Base-by-base conservation (phyloP, 129 eudicot species). In the Centaurea solstitialis region DNA sequence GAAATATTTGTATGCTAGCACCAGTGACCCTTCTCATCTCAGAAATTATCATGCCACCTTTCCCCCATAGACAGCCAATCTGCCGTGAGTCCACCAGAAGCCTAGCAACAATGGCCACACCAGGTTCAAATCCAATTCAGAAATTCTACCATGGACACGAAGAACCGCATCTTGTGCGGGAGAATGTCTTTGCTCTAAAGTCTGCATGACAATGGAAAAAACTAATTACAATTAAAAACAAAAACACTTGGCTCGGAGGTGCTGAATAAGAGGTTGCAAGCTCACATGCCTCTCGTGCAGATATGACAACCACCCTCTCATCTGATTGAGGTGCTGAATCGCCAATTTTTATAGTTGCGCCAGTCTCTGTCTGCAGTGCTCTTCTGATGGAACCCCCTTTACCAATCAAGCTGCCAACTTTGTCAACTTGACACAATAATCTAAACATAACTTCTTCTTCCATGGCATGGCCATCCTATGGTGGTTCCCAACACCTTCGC, bases 261-360 rank as follows among this genome's bases (percentile, higher is more conserved):
- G 18, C 5, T 23, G 8, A 59, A 24, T 20, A n/a, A 80, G 40
- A 76, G 73, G 23, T 38, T 61, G 76, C 70, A 67, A 86, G 82
- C 73, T 78, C 86, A 89, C 92, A 75, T 86, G 85, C 93, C 93
- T 89, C 93, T 76, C 86, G 84, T 84, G 93, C 87, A 70, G 90
- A 89, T 87, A 89, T 81, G 24, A 86, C 80, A 81, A 84, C 90
- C 67, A 89, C 80, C 18, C 85, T 80, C 17, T 89, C 93, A 70
- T 89, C 93, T 59, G 87, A 81, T 68, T 89, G 87, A 21, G 88
- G 80, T 21, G 89, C 75, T 79, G 87, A 70, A 39, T 89, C 93
- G 50, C 80, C 84, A 17, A 89, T 82, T 81, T 89, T 89, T 68
- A 89, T 82, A 81, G 89, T 87, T 67, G 93, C 93, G 24, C 93